Percentiles rank a stretch among this genome's conserved stretches.
These are phyloP conservation scores for Rhizopus delemar DNA, from an alignment of 371 early-diverging fungal genomes.

Conservation along the genomic window DNA sequence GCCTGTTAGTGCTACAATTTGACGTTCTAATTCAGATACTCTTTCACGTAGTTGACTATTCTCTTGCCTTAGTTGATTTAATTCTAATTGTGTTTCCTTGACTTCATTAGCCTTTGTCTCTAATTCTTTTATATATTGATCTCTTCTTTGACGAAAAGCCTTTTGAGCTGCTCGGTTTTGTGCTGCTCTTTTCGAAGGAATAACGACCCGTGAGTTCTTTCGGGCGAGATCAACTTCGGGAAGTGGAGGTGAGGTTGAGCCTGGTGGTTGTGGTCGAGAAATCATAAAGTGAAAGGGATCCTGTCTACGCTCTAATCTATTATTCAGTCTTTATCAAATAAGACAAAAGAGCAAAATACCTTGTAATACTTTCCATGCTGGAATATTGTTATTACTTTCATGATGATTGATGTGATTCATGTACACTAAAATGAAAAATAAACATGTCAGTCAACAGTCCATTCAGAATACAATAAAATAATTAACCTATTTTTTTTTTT, in stretches of 20 bases:
- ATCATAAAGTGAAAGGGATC: constrained; percentile 6
- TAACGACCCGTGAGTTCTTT: constrained; percentile 10
- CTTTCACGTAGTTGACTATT: constrained; percentile 35
- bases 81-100: constrained; percentile 52
- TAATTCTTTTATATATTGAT: constrained; percentile 51
- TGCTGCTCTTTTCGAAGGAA: constrained; percentile 35
- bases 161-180: constrained; percentile 54
- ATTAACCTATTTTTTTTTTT: no score
- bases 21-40: constrained; percentile 17
- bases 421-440: background rate
- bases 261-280: background rate
- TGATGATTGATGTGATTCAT: constrained; percentile 7
- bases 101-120: constrained; percentile 46
- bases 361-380: constrained; percentile 1
- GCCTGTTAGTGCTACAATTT: constrained; percentile 17
- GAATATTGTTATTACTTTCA: background rate
- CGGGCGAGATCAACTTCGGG: background rate
- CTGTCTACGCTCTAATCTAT: background rate
- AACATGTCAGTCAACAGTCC: background rate
- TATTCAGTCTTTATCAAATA: background rate
- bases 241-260: background rate
- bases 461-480: no score
- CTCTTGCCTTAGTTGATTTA: constrained; percentile 42
- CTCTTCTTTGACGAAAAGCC: constrained; percentile 51
- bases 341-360: background rate